phyloP scores from a whole-genome alignment of 768 basidiomycete species.

The Steccherinum ochraceum region DNA sequence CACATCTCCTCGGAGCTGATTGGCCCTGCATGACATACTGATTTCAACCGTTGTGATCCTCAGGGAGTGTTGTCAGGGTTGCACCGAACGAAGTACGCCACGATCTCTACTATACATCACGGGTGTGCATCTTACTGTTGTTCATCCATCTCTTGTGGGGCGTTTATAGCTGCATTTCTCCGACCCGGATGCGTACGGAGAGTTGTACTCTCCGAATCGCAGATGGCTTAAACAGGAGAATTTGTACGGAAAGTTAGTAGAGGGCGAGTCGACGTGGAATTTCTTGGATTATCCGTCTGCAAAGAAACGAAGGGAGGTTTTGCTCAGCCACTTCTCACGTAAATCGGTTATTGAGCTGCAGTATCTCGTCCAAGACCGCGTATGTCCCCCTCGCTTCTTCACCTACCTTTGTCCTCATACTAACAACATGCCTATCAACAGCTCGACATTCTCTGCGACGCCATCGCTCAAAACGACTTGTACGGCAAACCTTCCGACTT shows the following conservation, averaged over 20 bases:
- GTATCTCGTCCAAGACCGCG: slow-evolving; percentile 25
- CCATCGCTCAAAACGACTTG: slow-evolving; percentile 4
- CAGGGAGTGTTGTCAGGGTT: slow-evolving; percentile 33
- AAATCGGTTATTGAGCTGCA: slow-evolving; percentile 32
- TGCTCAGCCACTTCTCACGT: slow-evolving; percentile 33
- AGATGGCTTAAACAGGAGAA: slow-evolving; percentile 32
- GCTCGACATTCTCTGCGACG: slow-evolving; percentile 26
- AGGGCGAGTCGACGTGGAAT: slow-evolving; percentile 30
- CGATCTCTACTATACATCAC: not conserved
- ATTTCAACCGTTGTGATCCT: not conserved
- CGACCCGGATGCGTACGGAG: slow-evolving; percentile 31
- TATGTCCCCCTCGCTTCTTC: slow-evolving; percentile 7
- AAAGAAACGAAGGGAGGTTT: slow-evolving; percentile 24
- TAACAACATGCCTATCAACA: slow-evolving; percentile 12
- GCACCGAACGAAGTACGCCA: slow-evolving; percentile 34
- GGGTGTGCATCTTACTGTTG: too few relatives aligned
- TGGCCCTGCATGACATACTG: not conserved
- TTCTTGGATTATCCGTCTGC: slow-evolving; percentile 28
- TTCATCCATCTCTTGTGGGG: too few relatives aligned
- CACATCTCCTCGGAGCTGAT: not conserved
- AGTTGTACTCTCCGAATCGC: slow-evolving; percentile 28
- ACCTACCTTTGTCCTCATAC: not conserved
- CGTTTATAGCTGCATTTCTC: slow-evolving; percentile 34
- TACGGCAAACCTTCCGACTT: slow-evolving; percentile 25
- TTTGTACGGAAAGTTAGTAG: slow-evolving; percentile 33